Base-by-base conservation (phyloP, 495 filamentous ascomycete genomes). In the Glonium stellatum region DNA sequence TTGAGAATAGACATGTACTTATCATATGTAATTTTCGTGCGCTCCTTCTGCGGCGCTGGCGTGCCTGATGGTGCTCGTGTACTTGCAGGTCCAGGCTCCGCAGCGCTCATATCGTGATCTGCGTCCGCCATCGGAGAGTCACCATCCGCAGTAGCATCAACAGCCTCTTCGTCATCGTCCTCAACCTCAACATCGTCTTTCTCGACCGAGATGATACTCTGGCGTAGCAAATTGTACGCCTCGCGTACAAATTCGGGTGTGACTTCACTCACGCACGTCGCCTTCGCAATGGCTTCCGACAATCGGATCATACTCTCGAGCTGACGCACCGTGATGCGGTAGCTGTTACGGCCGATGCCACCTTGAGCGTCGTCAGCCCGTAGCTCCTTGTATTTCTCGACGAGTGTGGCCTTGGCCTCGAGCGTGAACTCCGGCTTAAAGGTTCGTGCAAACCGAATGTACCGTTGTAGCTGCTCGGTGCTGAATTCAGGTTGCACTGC, bases 101-200 rank as follows among this genome's bases (percentile, higher is more conserved):
- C 53, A 0, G 76, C 69, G 59, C 64, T 5, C 67, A 51, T 51
- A 23, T 51, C 48, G 23, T 51, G 70, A 5, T 68, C 69, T 15
- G 66, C 70, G 13, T 72, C 62, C 39, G 67, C 71, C 36, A 75
- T 67, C 10, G 68, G 67, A 54, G 71, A 69, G 25, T 73, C 72
- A 22, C 66, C 78, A 54, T 87, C 84, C 11, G 56, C 57, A 22
- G 64, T 72, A 18, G 47, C 59, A 0, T 64, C 66, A 25, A 70
- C 72, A 4, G 75, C 77, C 18, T 81, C 78, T 8, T 88, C 84
- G 22, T 87, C 87, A 4, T 88, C 86, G 27, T 96, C 92, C 13
- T 97, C 92, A 37, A 99, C 87, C 70, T 97, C 93, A 13, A 99
- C 86, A 63, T 99, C 93, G 65, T 99, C 93, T 66, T 96, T 93